Conservation (phyloP, 2,329 filamentous ascomycete species). For the Aspergillus ustus region DNA sequence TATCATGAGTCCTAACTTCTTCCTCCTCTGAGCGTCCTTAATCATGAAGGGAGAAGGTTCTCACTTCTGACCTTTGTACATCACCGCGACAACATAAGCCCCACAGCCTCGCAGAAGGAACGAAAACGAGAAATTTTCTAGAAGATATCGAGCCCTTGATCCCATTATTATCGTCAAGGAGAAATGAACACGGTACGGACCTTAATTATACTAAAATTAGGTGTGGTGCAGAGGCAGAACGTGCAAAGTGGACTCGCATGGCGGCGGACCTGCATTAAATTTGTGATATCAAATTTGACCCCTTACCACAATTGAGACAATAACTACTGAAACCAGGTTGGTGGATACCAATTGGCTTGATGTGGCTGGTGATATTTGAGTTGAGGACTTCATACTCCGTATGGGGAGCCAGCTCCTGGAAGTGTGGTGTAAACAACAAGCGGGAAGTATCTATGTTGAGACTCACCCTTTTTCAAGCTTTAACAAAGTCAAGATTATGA, state of each 20-base stretch:
- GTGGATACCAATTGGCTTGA: not conserved
- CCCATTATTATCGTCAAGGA: not conserved
- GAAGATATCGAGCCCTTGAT: conserved; percentile 28
- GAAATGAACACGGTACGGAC: conserved; percentile 7
- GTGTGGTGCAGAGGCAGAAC: conserved; percentile 10
- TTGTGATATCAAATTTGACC: conserved; percentile 13
- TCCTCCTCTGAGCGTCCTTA: not conserved
- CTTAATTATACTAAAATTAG: conserved; percentile 13
- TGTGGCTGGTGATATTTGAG: not conserved
- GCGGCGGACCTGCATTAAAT: conserved; percentile 14
- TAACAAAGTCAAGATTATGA: not conserved
- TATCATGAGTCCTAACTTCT: not conserved
- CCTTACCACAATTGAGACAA: not conserved
- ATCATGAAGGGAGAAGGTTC: too few species aligned
- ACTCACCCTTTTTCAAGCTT: not conserved
- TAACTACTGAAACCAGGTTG: not conserved
- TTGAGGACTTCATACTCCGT: not conserved
- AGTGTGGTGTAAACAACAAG: too few species aligned
- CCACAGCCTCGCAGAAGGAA: not conserved
- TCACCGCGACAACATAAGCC: not conserved
- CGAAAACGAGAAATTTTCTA: not conserved
- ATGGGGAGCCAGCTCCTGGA: not conserved
- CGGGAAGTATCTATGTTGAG: too few species aligned
- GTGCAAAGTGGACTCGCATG: conserved; percentile 10
- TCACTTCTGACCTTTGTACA: not conserved